These are phyloP conservation scores for Kandelia obovata DNA, from an alignment of 345 rosid genomes.

Conservation along the genomic window DNA sequence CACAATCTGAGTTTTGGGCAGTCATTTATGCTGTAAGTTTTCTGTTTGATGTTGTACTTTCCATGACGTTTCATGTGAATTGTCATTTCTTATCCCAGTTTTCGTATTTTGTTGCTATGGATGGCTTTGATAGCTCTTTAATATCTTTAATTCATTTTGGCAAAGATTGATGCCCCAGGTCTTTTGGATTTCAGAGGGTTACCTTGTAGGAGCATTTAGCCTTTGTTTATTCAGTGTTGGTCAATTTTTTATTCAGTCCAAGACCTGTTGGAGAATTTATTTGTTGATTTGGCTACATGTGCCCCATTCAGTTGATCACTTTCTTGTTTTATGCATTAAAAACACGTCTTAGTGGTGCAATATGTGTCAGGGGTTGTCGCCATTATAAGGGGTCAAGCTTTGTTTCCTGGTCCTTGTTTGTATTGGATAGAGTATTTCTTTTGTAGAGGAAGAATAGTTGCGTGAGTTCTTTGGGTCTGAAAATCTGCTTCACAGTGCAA, in stretches of 20 bases:
- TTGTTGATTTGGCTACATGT: too few species aligned
- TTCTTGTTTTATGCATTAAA: too few species aligned
- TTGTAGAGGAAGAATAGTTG: too few species aligned
- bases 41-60: slow-evolving; percentile 13
- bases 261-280: too few species aligned
- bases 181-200: too few species aligned
- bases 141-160: slow-evolving; percentile 1
- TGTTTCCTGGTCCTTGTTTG: too few species aligned
- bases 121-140: neutral
- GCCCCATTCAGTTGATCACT: too few species aligned
- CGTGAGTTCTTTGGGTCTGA: too few species aligned
- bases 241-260: too few species aligned
- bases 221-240: neutral
- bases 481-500: too few species aligned
- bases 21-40: slow-evolving; percentile 87
- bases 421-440: too few species aligned
- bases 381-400: too few species aligned
- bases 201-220: neutral
- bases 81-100: neutral
- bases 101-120: neutral
- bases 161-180: neutral
- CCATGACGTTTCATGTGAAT: neutral
- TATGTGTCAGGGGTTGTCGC: neutral
- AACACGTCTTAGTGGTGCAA: neutral
- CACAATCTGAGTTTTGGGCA: slow-evolving; percentile 70